Conservation (phyloP, 441 rosid species). For the Populus tomentosa region DNA sequence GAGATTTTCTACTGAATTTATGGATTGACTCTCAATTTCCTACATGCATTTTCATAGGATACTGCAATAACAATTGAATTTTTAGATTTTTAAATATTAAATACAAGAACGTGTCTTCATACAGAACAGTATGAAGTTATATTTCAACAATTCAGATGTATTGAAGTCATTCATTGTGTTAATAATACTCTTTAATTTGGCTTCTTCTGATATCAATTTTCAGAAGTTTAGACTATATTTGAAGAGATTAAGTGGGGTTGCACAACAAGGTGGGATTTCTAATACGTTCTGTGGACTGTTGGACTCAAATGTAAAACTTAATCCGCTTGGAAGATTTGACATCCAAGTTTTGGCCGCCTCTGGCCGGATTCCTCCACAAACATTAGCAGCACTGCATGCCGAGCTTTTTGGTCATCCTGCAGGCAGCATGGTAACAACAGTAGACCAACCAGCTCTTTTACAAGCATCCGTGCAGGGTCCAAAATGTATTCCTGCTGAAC, state of each 20-base stretch:
- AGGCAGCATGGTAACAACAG: constrained; percentile 32
- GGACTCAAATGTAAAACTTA: constrained; percentile 48
- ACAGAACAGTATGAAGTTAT: not conserved
- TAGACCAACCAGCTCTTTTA: constrained; percentile 42
- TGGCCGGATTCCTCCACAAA: constrained; percentile 65
- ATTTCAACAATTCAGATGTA: not conserved
- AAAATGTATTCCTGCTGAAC: constrained; percentile 43
- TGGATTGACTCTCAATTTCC: not conserved
- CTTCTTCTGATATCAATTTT: constrained; percentile 12
- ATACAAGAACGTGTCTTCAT: not conserved
- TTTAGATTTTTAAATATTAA: too few relatives aligned
- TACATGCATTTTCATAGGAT: not conserved
- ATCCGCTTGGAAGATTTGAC: constrained; percentile 50
- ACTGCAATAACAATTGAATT: not conserved
- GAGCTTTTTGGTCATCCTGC: constrained; percentile 56
- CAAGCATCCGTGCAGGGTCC: constrained; percentile 48
- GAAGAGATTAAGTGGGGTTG: constrained; percentile 61
- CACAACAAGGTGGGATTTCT: constrained; percentile 48
- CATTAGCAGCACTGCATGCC: constrained; percentile 62
- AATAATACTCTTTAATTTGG: not conserved
- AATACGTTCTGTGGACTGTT: constrained; percentile 35
- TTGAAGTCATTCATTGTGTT: not conserved
- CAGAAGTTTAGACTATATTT: constrained; percentile 77
- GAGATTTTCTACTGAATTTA: not conserved
- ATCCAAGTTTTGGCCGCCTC: constrained; percentile 67